Evolutionary conservation across 2,329 filamentous ascomycete genomes (phyloP).

Genomic region (Ophiosphaerella herpotricha): DNA sequence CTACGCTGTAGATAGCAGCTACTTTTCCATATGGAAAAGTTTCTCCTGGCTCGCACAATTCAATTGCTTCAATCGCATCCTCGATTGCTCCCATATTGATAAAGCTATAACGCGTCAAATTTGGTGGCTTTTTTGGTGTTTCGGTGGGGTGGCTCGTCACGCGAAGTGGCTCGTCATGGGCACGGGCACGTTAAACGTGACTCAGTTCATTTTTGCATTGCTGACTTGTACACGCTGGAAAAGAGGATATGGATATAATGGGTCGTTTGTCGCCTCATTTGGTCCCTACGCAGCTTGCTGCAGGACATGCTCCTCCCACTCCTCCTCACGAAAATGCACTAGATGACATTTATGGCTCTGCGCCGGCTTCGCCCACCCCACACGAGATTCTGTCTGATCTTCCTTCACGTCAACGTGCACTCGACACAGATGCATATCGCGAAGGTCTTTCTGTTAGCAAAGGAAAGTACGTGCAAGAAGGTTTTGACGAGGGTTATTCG

Average conservation of each 20-base stretch:
- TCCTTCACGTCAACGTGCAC: slow-evolving; percentile 72
- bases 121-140: too few species aligned
- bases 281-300: slow-evolving; percentile 32
- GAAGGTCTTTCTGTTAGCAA: slow-evolving; percentile 83
- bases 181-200: not conserved
- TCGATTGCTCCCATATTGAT: slow-evolving; percentile 7
- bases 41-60: too few species aligned
- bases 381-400: slow-evolving; percentile 69
- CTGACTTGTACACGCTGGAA: not conserved
- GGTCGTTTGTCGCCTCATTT: slow-evolving; percentile 32
- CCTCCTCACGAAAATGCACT: slow-evolving; percentile 43
- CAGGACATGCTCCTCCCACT: slow-evolving; percentile 36
- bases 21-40: too few species aligned
- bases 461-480: slow-evolving; percentile 74
- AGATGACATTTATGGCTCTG: slow-evolving; percentile 55
- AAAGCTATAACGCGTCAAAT: slow-evolving; percentile 1
- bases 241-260: slow-evolving; percentile 18
- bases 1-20: too few species aligned
- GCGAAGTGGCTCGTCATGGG: too few species aligned
- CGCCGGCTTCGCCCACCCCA: slow-evolving; percentile 43
- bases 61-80: slow-evolving; percentile 1
- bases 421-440: slow-evolving; percentile 85
- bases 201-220: slow-evolving; percentile 1
- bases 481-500: slow-evolving; percentile 89
- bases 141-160: too few species aligned